A percentile compares a stretch with the other conserved stretches of the same genome.
Conservation (phyloP, 805 yeast species). For the Cyberlindnera amylophila region DNA sequence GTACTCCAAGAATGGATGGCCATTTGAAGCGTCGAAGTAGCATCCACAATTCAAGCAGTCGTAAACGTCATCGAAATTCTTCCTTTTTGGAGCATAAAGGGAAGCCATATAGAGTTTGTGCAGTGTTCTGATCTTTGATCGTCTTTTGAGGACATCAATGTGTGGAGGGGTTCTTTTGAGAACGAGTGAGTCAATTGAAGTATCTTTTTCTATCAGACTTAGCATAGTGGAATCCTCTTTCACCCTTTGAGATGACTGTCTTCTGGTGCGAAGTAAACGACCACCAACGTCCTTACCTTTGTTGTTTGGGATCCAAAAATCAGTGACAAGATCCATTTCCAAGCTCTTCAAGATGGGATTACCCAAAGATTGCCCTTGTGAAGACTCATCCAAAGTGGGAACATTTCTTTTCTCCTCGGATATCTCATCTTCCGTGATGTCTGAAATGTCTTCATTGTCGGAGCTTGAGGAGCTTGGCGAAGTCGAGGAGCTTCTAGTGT, state of each 20-base stretch:
- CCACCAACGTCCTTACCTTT: constrained; percentile 9
- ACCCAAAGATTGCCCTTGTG: background rate
- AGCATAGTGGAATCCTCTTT: constrained; percentile 1
- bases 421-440: background rate
- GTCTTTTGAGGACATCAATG: background rate
- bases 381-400: background rate
- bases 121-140: constrained; percentile 20
- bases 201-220: constrained; percentile 8
- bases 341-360: background rate
- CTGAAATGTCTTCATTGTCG: background rate
- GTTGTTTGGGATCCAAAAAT: background rate
- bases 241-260: background rate
- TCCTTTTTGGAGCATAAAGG: constrained; percentile 8
- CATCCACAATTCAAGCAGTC: constrained; percentile 31
- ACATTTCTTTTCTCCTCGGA: background rate
- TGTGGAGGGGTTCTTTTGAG: background rate
- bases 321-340: background rate
- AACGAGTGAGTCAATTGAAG: constrained; percentile 15
- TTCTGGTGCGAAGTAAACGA: constrained; percentile 14
- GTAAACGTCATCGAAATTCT: constrained; percentile 12
- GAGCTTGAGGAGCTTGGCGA: background rate
- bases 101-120: constrained; percentile 21
- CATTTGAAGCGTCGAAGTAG: constrained; percentile 18
- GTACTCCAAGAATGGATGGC: constrained; percentile 12
- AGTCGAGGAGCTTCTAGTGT: background rate